Base-by-base conservation (phyloP, 768 basidiomycete genomes). In the Boletus subparvulus region DNA sequence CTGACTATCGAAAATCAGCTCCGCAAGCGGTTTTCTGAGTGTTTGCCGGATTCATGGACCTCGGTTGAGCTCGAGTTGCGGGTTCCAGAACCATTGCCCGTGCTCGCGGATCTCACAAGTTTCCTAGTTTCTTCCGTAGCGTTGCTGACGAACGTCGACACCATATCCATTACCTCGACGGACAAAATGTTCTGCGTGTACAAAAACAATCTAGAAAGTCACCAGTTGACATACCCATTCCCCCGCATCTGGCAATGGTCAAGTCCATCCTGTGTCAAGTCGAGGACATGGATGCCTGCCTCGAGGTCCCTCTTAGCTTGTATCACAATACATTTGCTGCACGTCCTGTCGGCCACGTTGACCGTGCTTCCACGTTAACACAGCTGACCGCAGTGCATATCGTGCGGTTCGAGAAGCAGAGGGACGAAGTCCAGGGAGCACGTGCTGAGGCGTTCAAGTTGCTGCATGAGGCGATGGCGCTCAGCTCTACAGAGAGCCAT, bases 241-340 rank as follows among this genome's bases (percentile, higher is more conserved):
- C 52, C 4, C 2, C 13, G 14, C 50, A 62, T 30, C 17, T 62
- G 0, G 80, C 81, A 50, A 42, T 7, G 41, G 41, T 21, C 2
- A 42, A 24, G 14, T 13, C 21, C 16, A 47, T 47, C 12, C 19
- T 47, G 11, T 47, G 46, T 33, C 32, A 8, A 4, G 32, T 47
- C 6, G 46, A 21, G 28, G 28, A 30, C 28, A 30, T 6, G 28
- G 28, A 30, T 8, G n/a, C n/a, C n/a, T n/a, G n/a, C n/a, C n/a
- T n/a, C n/a, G n/a, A n/a, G n/a, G n/a, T n/a, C n/a, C n/a, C n/a
- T n/a, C n/a, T n/a, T n/a, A n/a, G n/a, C n/a, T n/a, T n/a, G n/a
- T n/a, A n/a, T n/a, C n/a, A n/a, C n/a, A n/a, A n/a, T n/a, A n/a
- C n/a, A n/a, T n/a, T n/a, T n/a, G n/a, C n/a, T n/a, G n/a, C n/a